phyloP scores from a whole-genome alignment of 2,329 filamentous ascomycete genomes.

The Trematosphaeria pertusa region DNA sequence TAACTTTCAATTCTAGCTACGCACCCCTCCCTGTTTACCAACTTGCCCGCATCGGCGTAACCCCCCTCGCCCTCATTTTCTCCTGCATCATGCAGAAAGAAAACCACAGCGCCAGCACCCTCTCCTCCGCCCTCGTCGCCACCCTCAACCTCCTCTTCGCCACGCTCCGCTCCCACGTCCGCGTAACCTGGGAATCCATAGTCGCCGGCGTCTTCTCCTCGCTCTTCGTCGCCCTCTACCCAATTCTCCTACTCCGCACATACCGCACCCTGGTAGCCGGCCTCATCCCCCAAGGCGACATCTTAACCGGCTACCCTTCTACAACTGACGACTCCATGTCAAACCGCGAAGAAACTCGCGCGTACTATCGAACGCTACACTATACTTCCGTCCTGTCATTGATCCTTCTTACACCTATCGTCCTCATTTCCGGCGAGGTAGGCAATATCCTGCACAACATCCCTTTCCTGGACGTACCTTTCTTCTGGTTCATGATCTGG shows the following conservation, averaged over 20 bases:
- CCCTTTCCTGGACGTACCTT: constrained; percentile 62
- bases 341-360: constrained; percentile 57
- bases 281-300: constrained; percentile 54
- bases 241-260: constrained; percentile 58
- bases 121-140: constrained; percentile 59
- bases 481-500: constrained; percentile 62
- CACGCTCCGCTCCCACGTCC: constrained; percentile 53
- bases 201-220: constrained; percentile 61
- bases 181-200: constrained; percentile 59
- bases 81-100: constrained; percentile 56
- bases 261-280: constrained; percentile 56
- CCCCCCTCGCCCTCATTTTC: constrained; percentile 58
- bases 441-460: constrained; percentile 59
- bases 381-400: constrained; percentile 60
- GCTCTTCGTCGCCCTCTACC: constrained; percentile 60
- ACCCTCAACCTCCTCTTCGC: constrained; percentile 60
- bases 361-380: constrained; percentile 60
- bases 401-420: constrained; percentile 56
- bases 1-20: constrained; percentile 47
- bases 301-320: constrained; percentile 49
- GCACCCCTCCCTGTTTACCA: constrained; percentile 60
- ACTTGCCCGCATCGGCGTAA: constrained; percentile 59
- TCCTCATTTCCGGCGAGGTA: constrained; percentile 59
- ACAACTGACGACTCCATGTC: constrained; percentile 34
- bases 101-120: constrained; percentile 55